Evolutionary conservation across 1,284 basidiomycete genomes (phyloP).

Genomic region (Rhodotorula sp.): DNA sequence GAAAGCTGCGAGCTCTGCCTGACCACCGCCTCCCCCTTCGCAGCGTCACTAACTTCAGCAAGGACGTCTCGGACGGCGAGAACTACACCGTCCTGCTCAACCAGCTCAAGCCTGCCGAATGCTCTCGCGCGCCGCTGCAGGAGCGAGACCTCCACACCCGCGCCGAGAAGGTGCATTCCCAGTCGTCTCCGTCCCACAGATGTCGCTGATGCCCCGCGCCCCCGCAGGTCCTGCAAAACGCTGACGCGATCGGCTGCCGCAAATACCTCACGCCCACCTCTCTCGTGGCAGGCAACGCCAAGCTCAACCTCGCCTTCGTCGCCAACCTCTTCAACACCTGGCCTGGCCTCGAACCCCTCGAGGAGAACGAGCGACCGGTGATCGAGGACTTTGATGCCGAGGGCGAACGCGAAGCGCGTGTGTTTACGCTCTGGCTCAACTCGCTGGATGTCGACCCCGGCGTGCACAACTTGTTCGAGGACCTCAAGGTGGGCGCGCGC

Average conservation of each 20-base stretch:
- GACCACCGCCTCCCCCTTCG: neutral
- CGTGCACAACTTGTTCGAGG: slow-evolving; percentile 95
- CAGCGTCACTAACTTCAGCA: slow-evolving; percentile 95
- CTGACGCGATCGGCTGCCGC: slow-evolving; percentile 87
- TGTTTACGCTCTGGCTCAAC: slow-evolving; percentile 98
- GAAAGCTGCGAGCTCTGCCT: neutral
- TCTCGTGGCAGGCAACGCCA: slow-evolving; percentile 91
- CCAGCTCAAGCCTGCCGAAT: slow-evolving; percentile 90
- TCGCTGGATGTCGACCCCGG: slow-evolving; percentile 91
- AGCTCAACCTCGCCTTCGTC: slow-evolving; percentile 96
- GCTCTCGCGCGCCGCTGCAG: slow-evolving; percentile 88
- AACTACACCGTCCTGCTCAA: slow-evolving; percentile 95
- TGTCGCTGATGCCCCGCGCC: neutral
- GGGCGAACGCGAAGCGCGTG: slow-evolving; percentile 94
- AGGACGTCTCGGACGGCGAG: slow-evolving; percentile 90
- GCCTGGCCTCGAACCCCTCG: slow-evolving; percentile 86
- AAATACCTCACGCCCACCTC: slow-evolving; percentile 93
- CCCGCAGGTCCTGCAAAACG: slow-evolving; percentile 78
- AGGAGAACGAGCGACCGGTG: slow-evolving; percentile 71
- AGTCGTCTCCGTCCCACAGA: too few relatives aligned
- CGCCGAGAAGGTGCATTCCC: slow-evolving; percentile 68
- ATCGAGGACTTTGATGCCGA: slow-evolving; percentile 99
- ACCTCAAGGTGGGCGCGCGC: slow-evolving; percentile 65
- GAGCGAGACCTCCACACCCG: slow-evolving; percentile 75
- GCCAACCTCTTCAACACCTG: slow-evolving; percentile 93